Conservation (phyloP, 306 rosid genomes). For the Cyamopsis tetragonoloba region DNA sequence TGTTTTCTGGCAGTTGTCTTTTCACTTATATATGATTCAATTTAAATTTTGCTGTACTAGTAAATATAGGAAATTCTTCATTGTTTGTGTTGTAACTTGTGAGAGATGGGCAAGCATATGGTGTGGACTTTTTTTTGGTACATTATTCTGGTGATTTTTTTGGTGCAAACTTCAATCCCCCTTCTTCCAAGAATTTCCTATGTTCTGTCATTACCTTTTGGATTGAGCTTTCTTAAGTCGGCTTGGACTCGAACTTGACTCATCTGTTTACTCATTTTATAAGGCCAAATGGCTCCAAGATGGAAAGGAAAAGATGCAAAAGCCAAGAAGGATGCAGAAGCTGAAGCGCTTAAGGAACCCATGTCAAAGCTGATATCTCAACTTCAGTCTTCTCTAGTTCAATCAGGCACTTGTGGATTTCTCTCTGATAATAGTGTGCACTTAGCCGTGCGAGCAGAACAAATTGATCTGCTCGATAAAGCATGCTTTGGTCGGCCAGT, state of each 20-base stretch:
- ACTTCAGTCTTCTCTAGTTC: constrained; percentile 56
- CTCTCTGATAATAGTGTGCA: constrained; percentile 42
- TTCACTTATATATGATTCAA: too few relatives aligned
- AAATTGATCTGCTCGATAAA: constrained; percentile 47
- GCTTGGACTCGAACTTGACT: neutral
- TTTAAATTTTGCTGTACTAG: too few relatives aligned
- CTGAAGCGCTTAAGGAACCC: constrained; percentile 63
- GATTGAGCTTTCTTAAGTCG: constrained; percentile 1
- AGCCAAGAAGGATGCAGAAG: constrained; percentile 62
- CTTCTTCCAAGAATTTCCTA: neutral
- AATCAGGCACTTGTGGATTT: constrained; percentile 44
- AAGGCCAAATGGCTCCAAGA: constrained; percentile 53
- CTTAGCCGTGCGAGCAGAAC: constrained; percentile 47
- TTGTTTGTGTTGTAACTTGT: neutral
- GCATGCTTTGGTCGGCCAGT: constrained; percentile 62
- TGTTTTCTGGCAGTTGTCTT: too few relatives aligned
- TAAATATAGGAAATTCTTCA: neutral
- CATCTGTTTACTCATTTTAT: neutral
- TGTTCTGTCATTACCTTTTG: neutral
- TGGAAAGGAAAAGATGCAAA: constrained; percentile 78
- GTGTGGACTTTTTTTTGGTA: neutral
- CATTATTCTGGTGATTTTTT: neutral
- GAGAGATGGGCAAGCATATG: neutral
- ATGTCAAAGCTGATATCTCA: constrained; percentile 53
- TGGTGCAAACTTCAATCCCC: neutral